Base-by-base conservation (phyloP, 441 rosid species). In the Euphorbia neoarborescens region DNA sequence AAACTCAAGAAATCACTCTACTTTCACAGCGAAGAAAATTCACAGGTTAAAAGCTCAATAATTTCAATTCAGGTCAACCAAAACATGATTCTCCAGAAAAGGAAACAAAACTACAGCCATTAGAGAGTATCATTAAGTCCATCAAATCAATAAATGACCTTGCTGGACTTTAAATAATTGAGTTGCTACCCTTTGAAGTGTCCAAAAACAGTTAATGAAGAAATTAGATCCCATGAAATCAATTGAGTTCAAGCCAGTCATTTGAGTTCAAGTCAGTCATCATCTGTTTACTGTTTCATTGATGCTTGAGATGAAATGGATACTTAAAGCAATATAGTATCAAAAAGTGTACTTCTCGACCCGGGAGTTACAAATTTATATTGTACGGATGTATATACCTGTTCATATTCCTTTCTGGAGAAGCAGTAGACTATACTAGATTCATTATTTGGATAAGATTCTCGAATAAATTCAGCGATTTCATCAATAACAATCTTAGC, bases 381-480 rank as follows among this genome's bases (percentile, higher is more conserved):
- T n/a, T n/a, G n/a, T n/a, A n/a, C n/a, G n/a, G n/a, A n/a, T n/a
- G n/a, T n/a, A 72, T 68, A 65, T 66, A 92, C 99, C 98, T 94
- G 99, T 79, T 90, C 93, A 67, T 98, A 94, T 76, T 94, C 98
- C 83, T 89, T 94, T 79, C 94, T 86, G 12, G 97, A 94, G 84
- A 92, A 92, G 82, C 99, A 94, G 81, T 94, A 94, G 50, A 94
- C 90, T 53, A 94, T 94, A 69, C 99, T 97, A 63, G 99, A 94
- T 77, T 94, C 98, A 72, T 86, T 87, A 73, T 90, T 89, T 71
- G 92, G 84, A 84, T 88, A 94, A 50, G 93, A 90, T 76, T 88
- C 90, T 74, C 75, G 85, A 76, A 92, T 88, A 75, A 84, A 88
- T 42, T 90, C 86, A 20, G 97, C 92, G 77, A 94, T 90, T 76